Percentiles rank a stretch among this genome's conserved stretches.
Conservation (phyloP, 495 filamentous ascomycete species). For the Hypomontagnella submonticulosa region DNA sequence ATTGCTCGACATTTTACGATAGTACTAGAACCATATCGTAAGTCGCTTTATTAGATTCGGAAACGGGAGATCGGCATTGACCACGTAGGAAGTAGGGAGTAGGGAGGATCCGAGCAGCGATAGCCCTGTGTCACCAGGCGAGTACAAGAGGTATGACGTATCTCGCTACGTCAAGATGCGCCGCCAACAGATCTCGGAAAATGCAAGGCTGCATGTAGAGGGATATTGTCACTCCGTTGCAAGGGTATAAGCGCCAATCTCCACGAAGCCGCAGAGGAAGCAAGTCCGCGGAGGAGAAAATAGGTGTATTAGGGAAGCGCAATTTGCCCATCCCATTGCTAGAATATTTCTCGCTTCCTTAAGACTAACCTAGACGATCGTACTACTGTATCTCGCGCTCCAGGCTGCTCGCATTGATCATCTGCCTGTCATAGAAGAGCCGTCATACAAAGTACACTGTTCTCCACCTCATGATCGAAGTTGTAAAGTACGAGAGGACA, state of each 20-base stretch:
- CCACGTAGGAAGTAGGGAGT: conserved; percentile 21
- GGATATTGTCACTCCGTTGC: conserved; percentile 11
- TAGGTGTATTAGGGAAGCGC: conserved; percentile 41
- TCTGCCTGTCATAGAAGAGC: conserved; percentile 38
- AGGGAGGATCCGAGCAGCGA: conserved; percentile 7
- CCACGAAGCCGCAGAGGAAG: conserved; percentile 7
- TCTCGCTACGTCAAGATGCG: conserved; percentile 39
- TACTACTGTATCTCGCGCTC: conserved; percentile 31
- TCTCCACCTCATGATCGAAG: conserved; percentile 40
- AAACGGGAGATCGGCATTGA: conserved; percentile 32
- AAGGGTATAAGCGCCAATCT: background rate
- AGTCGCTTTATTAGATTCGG: conserved; percentile 25
- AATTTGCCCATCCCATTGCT: conserved; percentile 29
- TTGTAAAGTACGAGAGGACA: conserved; percentile 36
- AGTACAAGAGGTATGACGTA: conserved; percentile 36
- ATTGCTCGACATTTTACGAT: conserved; percentile 13
- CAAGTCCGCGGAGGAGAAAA: conserved; percentile 23
- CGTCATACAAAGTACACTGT: conserved; percentile 39
- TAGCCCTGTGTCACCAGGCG: conserved; percentile 29
- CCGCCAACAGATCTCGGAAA: conserved; percentile 21
- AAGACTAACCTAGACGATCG: conserved; percentile 32
- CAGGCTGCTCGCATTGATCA: conserved; percentile 26
- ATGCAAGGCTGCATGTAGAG: conserved; percentile 11
- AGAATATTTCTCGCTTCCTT: conserved; percentile 27
- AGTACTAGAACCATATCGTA: conserved; percentile 19